Evolutionary conservation across 495 filamentous ascomycete species (phyloP).

Genomic region (Amphirosellinia nigrospora): DNA sequence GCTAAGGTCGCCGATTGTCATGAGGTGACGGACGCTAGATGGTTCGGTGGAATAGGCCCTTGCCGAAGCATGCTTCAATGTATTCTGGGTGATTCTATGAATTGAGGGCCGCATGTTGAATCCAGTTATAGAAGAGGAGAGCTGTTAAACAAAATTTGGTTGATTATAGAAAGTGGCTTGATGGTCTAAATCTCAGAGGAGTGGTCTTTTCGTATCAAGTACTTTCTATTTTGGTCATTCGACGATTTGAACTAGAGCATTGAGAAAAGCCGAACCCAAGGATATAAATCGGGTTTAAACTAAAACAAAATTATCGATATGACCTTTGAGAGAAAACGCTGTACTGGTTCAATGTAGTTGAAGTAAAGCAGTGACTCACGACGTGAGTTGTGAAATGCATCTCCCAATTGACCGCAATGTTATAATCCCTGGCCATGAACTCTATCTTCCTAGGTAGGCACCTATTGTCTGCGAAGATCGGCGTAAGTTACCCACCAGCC

Average conservation of each 20-base stretch:
- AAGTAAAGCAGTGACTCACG: constrained; percentile 15
- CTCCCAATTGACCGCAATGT: background rate
- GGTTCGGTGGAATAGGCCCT: constrained; percentile 40
- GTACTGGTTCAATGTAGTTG: background rate
- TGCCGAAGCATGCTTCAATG: constrained; percentile 29
- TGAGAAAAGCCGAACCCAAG: background rate
- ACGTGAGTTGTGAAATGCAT: constrained; percentile 1
- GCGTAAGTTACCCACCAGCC: background rate
- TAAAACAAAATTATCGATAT: background rate
- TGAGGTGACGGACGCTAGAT: constrained; percentile 70
- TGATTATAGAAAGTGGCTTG: background rate
- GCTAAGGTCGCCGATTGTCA: constrained; percentile 87
- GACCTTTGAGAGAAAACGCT: background rate
- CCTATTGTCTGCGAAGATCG: constrained; percentile 18
- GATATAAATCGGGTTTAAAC: background rate
- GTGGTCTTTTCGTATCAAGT: background rate
- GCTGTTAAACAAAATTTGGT: background rate
- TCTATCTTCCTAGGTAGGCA: too few relatives aligned
- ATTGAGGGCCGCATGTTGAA: constrained; percentile 34
- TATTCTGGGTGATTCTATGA: constrained; percentile 26
- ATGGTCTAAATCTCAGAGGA: background rate
- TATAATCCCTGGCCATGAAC: too few relatives aligned
- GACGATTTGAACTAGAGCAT: background rate
- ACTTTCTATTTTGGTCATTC: background rate
- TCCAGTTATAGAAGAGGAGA: background rate